These are phyloP conservation scores for Zymoseptoria ardabiliae DNA, from an alignment of 2,329 filamentous ascomycete genomes.

Conservation along the genomic window DNA sequence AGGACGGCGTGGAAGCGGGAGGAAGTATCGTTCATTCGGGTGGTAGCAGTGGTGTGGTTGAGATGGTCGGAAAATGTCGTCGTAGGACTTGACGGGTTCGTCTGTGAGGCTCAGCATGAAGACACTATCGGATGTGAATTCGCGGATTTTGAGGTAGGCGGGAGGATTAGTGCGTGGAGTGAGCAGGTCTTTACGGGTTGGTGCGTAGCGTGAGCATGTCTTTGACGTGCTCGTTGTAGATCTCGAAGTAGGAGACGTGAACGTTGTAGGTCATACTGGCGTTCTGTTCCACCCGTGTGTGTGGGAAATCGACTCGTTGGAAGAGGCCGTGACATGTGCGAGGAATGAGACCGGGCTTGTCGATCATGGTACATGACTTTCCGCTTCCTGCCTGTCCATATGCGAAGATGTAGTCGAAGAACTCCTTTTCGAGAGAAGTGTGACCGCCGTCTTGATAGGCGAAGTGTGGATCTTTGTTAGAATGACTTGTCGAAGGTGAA, in stretches of 20 bases:
- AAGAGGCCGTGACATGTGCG: constrained; percentile 95
- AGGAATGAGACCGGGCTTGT: constrained; percentile 86
- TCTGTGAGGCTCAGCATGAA: constrained; percentile 97
- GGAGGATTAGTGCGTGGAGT: constrained; percentile 72
- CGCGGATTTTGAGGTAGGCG: constrained; percentile 92
- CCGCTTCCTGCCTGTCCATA: constrained; percentile 37
- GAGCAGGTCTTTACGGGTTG: no score
- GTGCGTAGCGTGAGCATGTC: constrained; percentile 56
- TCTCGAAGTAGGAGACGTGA: constrained; percentile 96
- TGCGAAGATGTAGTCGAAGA: no score
- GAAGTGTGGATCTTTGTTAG: constrained; percentile 74
- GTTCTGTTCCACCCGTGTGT: constrained; percentile 53
- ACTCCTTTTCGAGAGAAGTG: no score
- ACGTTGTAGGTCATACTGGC: constrained; percentile 95
- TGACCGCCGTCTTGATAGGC: constrained; percentile 55
- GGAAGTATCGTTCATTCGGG: constrained; percentile 99
- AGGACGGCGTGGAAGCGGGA: constrained; percentile 96
- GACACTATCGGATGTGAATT: constrained; percentile 88
- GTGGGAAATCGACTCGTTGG: constrained; percentile 65
- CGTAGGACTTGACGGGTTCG: constrained; percentile 77
- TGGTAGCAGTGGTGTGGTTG: constrained; percentile 82
- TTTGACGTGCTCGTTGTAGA: constrained; percentile 98
- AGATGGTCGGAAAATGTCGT: constrained; percentile 83
- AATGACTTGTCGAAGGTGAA: constrained; percentile 98
- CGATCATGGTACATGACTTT: constrained; percentile 99